These are phyloP conservation scores for Lophium mytilinum DNA, from an alignment of 495 filamentous ascomycete genomes.

Conservation along the genomic window DNA sequence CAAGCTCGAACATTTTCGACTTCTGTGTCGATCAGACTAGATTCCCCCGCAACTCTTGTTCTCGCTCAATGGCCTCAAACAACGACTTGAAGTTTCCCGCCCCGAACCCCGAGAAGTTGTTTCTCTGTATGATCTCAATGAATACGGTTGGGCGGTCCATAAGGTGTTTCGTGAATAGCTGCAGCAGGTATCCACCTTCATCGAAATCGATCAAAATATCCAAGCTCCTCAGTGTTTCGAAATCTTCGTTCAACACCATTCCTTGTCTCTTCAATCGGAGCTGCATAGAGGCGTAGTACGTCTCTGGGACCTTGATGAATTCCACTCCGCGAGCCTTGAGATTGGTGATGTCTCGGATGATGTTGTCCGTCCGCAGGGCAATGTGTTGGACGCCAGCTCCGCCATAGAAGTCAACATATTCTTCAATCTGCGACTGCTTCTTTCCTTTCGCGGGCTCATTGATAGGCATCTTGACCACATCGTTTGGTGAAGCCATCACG, in stretches of 20 bases:
- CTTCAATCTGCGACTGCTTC: conserved; percentile 83
- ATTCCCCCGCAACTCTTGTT: conserved; percentile 78
- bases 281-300: conserved; percentile 74
- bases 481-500: conserved; percentile 79
- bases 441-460: conserved; percentile 88
- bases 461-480: conserved; percentile 90
- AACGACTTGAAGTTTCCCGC: conserved; percentile 92
- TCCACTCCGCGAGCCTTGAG: conserved; percentile 73
- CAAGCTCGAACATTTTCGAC: too few relatives aligned
- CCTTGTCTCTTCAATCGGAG: conserved; percentile 50
- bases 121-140: conserved; percentile 84
- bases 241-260: conserved; percentile 59
- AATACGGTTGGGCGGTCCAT: conserved; percentile 93
- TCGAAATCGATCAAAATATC: conserved; percentile 91
- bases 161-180: conserved; percentile 73
- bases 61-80: conserved; percentile 87
- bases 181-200: conserved; percentile 67
- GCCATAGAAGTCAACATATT: conserved; percentile 81
- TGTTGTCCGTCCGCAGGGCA: conserved; percentile 71
- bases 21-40: conserved; percentile 29
- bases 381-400: conserved; percentile 88
- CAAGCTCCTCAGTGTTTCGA: conserved; percentile 59
- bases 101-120: conserved; percentile 81
- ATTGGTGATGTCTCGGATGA: conserved; percentile 63
- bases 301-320: conserved; percentile 76